A percentile compares a stretch with the other conserved stretches of the same genome.
phyloP scores from a whole-genome alignment of 1,284 basidiomycete species.

The Trichosporon asahii region DNA sequence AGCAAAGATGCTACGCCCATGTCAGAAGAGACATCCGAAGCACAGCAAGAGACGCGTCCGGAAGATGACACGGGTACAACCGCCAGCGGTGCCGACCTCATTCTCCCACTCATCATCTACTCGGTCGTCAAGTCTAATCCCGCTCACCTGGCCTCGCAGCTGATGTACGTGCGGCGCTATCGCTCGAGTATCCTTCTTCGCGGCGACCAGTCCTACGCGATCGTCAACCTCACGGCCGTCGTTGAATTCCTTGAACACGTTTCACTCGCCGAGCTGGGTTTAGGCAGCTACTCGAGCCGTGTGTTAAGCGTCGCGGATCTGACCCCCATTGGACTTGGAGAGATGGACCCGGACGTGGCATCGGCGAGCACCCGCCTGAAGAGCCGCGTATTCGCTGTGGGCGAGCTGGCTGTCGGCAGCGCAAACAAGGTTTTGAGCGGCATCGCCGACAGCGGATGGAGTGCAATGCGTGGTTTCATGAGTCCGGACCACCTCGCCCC shows the following conservation, averaged over 20 bases:
- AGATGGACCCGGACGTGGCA: slow-evolving; percentile 45
- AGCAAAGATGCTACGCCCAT: background rate
- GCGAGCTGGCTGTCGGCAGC: slow-evolving; percentile 63
- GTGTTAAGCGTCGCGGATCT: slow-evolving; percentile 68
- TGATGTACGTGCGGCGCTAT: slow-evolving; percentile 83
- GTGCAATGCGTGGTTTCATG: slow-evolving; percentile 67
- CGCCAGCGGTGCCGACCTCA: slow-evolving; percentile 47
- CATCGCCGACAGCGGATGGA: slow-evolving; percentile 78
- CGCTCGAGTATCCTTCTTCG: slow-evolving; percentile 63
- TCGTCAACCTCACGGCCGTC: slow-evolving; percentile 89
- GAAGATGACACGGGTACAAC: background rate
- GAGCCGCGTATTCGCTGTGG: slow-evolving; percentile 71
- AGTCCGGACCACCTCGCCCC: slow-evolving; percentile 20
- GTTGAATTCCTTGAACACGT: slow-evolving; percentile 91
- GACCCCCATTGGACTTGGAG: slow-evolving; percentile 65
- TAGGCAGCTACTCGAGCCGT: slow-evolving; percentile 62
- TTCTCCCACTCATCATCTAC: slow-evolving; percentile 79
- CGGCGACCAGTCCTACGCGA: slow-evolving; percentile 84
- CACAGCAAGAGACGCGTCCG: background rate
- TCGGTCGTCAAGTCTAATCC: slow-evolving; percentile 88
- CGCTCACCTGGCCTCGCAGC: slow-evolving; percentile 73
- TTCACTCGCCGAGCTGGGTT: slow-evolving; percentile 69
- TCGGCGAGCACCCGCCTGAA: slow-evolving; percentile 53
- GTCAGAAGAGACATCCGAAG: background rate
- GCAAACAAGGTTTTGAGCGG: slow-evolving; percentile 80